Percentiles rank a stretch among this genome's conserved stretches.
These are phyloP conservation scores for Spergularia azorica DNA, from an alignment of 179 eudicot genomes.

Conservation along the genomic window DNA sequence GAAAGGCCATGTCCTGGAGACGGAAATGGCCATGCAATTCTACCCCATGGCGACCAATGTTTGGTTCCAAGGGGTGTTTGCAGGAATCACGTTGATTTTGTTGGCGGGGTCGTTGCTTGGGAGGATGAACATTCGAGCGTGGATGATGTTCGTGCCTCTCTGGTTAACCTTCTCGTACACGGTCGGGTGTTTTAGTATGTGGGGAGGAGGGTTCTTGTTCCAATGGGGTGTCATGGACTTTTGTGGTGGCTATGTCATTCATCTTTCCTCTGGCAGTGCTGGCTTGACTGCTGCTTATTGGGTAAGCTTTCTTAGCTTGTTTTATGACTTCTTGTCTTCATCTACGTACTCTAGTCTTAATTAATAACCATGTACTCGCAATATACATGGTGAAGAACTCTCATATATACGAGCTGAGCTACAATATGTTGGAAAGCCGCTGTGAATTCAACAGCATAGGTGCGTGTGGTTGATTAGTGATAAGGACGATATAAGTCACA, in stretches of 20 bases:
- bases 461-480: too few relatives aligned
- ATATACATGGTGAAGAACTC: too few relatives aligned
- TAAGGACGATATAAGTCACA: too few relatives aligned
- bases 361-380: too few relatives aligned
- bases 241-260: conserved; percentile 61
- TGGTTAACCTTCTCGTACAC: conserved; percentile 59
- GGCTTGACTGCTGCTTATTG: conserved; percentile 64
- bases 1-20: conserved; percentile 9
- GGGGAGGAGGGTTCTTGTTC: conserved; percentile 64
- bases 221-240: conserved; percentile 63
- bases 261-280: conserved; percentile 60
- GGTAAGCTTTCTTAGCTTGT: conserved; percentile 26
- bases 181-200: conserved; percentile 53
- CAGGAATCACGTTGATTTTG: conserved; percentile 47
- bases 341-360: too few relatives aligned
- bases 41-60: conserved; percentile 53
- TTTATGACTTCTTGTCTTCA: too few relatives aligned
- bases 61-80: conserved; percentile 63
- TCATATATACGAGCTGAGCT: too few relatives aligned
- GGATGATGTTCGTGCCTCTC: conserved; percentile 64
- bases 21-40: conserved; percentile 19
- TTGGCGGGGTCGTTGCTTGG: conserved; percentile 53
- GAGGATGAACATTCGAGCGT: conserved; percentile 56
- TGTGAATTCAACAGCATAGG: too few relatives aligned
- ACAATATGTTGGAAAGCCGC: too few relatives aligned